Evolutionary conservation across 495 filamentous ascomycete species (phyloP).

Genomic region (Delitschia confertaspora): DNA sequence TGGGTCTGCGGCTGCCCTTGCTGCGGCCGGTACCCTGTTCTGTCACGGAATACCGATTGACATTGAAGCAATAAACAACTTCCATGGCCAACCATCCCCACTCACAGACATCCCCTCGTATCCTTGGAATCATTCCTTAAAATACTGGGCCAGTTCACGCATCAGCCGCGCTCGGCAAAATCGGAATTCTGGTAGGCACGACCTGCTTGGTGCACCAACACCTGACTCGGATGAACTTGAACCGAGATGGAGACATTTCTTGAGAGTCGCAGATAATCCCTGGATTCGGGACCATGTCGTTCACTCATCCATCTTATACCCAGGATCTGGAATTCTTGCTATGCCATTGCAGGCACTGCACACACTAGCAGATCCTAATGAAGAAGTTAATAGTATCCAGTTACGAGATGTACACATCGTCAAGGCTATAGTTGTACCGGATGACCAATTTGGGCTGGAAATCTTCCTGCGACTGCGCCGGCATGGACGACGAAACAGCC

Average conservation of each 20-base stretch:
- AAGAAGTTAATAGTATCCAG: constrained; percentile 1
- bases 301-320: constrained; percentile 40
- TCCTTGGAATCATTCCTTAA: constrained; percentile 7
- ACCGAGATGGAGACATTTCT: constrained; percentile 25
- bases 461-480: neutral
- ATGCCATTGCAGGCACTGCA: constrained; percentile 11
- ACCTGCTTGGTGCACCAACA: constrained; percentile 46
- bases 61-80: neutral
- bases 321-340: constrained; percentile 26
- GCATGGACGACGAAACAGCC: neutral
- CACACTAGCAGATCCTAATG: constrained; percentile 9
- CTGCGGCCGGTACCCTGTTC: no score
- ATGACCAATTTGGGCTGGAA: constrained; percentile 2
- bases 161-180: neutral
- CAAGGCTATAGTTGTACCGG: constrained; percentile 4
- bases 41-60: no score
- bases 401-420: constrained; percentile 5
- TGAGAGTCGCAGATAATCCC: neutral
- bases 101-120: constrained; percentile 1
- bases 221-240: constrained; percentile 42
- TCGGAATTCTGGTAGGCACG: constrained; percentile 34
- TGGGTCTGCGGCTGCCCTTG: no score
- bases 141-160: neutral
- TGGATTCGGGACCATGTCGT: constrained; percentile 16
- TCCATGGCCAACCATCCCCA: neutral